A percentile compares a stretch with the other conserved stretches of the same genome.
phyloP scores from a whole-genome alignment of 2,329 filamentous ascomycete genomes.

The Talaromyces atroroseus region DNA sequence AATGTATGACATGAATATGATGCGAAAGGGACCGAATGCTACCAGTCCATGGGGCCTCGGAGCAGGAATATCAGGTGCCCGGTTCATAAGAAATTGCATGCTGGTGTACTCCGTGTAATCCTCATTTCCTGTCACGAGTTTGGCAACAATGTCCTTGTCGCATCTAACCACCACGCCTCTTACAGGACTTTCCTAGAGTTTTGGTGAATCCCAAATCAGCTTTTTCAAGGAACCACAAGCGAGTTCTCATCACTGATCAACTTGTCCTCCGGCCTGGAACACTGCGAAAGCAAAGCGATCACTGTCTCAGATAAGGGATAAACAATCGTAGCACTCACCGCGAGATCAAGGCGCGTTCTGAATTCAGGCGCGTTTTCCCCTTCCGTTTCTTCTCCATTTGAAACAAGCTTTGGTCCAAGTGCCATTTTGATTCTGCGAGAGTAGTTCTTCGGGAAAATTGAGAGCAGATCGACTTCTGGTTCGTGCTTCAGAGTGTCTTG shows the following conservation, averaged over 20 bases:
- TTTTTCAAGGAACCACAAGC: conserved; percentile 16
- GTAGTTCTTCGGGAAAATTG: conserved; percentile 19
- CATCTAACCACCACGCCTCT: conserved; percentile 23
- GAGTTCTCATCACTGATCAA: conserved; percentile 10
- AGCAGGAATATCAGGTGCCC: conserved; percentile 22
- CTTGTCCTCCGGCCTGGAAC: neutral
- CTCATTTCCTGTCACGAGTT: conserved; percentile 14
- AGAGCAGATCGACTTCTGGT: conserved; percentile 20
- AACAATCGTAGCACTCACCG: conserved; percentile 18
- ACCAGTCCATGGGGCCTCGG: conserved; percentile 26
- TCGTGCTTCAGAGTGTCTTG: conserved; percentile 12
- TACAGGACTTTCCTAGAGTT: conserved; percentile 19
- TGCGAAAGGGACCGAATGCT: conserved; percentile 18
- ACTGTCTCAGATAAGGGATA: conserved; percentile 21
- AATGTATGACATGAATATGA: conserved; percentile 27
- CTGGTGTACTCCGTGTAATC: conserved; percentile 24
- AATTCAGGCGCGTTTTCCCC: conserved; percentile 16
- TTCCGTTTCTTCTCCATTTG: neutral
- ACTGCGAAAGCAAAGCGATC: conserved; percentile 9
- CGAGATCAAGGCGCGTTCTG: conserved; percentile 18
- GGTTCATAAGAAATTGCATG: conserved; percentile 22
- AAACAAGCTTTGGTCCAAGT: conserved; percentile 10
- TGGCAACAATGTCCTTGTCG: conserved; percentile 15
- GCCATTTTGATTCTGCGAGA: conserved; percentile 19
- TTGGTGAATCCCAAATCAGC: conserved; percentile 20